Evolutionary conservation across 768 basidiomycete species (phyloP).

Genomic region (Postia placenta): DNA sequence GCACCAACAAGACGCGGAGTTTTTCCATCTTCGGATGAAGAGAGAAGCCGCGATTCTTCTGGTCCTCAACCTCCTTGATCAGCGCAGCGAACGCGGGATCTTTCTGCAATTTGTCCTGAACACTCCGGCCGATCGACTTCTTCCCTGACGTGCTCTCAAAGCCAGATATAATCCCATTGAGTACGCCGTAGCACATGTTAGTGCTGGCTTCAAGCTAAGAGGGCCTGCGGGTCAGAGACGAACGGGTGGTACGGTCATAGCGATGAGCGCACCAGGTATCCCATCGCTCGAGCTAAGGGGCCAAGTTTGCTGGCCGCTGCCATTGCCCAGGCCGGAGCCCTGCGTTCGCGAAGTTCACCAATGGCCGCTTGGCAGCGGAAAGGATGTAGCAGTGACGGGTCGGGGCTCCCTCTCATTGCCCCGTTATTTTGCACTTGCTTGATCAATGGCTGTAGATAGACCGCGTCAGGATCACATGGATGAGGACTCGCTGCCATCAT

Average conservation of each 20-base stretch:
- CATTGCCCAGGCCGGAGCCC: slow-evolving; percentile 43
- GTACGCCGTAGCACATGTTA: slow-evolving; percentile 64
- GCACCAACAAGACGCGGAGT: slow-evolving; percentile 63
- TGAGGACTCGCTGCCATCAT: slow-evolving; percentile 16
- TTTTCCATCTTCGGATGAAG: slow-evolving; percentile 92
- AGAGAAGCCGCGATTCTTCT: slow-evolving; percentile 46
- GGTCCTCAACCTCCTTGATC: slow-evolving; percentile 60
- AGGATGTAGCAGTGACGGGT: slow-evolving; percentile 61
- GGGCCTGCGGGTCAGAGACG: slow-evolving; percentile 1
- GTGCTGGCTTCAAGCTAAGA: slow-evolving; percentile 77
- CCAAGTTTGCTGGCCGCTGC: slow-evolving; percentile 46
- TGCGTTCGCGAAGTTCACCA: slow-evolving; percentile 25
- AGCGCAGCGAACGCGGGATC: slow-evolving; percentile 60
- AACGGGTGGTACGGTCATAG: slow-evolving; percentile 5
- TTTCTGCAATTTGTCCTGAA: slow-evolving; percentile 27
- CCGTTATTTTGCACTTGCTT: slow-evolving; percentile 30
- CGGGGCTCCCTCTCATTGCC: slow-evolving; percentile 42
- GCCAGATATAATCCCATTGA: slow-evolving; percentile 47
- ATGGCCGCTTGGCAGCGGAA: slow-evolving; percentile 48
- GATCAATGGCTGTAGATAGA: slow-evolving; percentile 27
- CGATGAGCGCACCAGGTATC: slow-evolving; percentile 62
- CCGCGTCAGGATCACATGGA: background rate
- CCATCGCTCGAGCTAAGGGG: slow-evolving; percentile 74
- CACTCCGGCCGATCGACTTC: slow-evolving; percentile 34
- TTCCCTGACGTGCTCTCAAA: slow-evolving; percentile 32